Conservation (phyloP, 352 stramenopile species). For the Phytophthora sojae region DNA sequence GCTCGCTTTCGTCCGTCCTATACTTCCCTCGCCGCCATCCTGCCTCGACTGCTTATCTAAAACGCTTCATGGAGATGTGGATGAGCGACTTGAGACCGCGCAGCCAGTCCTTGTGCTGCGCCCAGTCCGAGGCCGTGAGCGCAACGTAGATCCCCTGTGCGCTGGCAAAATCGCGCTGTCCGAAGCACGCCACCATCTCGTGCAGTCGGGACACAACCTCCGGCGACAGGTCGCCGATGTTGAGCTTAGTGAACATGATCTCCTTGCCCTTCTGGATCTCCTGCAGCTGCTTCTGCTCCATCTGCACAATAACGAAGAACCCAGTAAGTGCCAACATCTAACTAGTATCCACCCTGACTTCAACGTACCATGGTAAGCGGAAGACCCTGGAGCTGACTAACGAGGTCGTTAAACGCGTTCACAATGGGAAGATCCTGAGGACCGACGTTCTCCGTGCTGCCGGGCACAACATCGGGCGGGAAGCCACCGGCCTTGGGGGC, state of each 20-base stretch:
- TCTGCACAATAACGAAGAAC: conserved; percentile 45
- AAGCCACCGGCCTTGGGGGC: conserved; percentile 52
- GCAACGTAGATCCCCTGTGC: conserved; percentile 90
- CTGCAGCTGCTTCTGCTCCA: conserved; percentile 88
- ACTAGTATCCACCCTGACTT: background rate
- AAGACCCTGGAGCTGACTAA: conserved; percentile 73
- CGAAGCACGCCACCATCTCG: conserved; percentile 84
- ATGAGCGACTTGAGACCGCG: conserved; percentile 97
- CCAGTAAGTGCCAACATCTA: conserved; percentile 6
- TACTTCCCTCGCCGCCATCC: background rate
- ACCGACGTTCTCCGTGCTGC: conserved; percentile 78
- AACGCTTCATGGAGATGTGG: conserved; percentile 93
- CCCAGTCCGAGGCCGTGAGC: conserved; percentile 95
- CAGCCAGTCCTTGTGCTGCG: conserved; percentile 98
- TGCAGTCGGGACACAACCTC: conserved; percentile 78
- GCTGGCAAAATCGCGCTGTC: conserved; percentile 76
- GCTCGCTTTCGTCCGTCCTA: background rate
- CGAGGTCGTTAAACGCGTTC: conserved; percentile 81
- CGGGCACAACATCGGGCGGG: conserved; percentile 50
- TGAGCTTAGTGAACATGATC: conserved; percentile 90
- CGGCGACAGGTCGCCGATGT: conserved; percentile 76
- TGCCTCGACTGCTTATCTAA: conserved; percentile 69
- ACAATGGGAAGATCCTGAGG: conserved; percentile 84
- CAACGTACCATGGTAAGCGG: conserved; percentile 84
- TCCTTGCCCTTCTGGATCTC: conserved; percentile 90